A percentile compares a stretch with the other conserved stretches of the same genome.
These are phyloP conservation scores for Hippophae tibetana DNA, from an alignment of 306 rosid genomes.

Conservation along the genomic window DNA sequence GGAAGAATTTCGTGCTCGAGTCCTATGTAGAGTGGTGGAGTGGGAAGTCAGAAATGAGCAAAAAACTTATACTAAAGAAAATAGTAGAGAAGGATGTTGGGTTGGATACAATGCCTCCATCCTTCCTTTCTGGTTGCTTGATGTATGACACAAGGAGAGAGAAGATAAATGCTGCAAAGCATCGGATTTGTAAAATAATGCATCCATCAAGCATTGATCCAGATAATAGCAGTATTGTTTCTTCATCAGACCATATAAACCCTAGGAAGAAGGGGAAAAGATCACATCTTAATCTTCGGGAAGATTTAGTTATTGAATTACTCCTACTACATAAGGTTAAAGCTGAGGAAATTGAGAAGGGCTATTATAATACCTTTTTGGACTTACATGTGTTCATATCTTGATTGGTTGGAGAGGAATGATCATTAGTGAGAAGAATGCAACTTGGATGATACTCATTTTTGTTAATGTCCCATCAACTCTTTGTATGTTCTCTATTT, in stretches of 20 bases:
- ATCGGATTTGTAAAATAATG: slow-evolving; percentile 43
- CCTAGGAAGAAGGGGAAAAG: slow-evolving; percentile 39
- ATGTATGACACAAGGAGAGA: slow-evolving; percentile 45
- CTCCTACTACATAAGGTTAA: slow-evolving; percentile 66
- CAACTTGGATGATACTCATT: background rate
- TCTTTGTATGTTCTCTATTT: too few relatives aligned
- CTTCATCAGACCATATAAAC: slow-evolving; percentile 1
- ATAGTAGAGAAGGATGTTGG: slow-evolving; percentile 66
- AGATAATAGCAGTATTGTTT: background rate
- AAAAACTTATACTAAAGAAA: slow-evolving; percentile 46
- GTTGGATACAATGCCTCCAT: slow-evolving; percentile 57
- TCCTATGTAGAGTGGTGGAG: slow-evolving; percentile 64
- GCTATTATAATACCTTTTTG: slow-evolving; percentile 58
- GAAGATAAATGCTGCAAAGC: slow-evolving; percentile 56
- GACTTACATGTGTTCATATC: slow-evolving; percentile 54
- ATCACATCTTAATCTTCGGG: slow-evolving; percentile 32
- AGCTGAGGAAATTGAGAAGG: slow-evolving; percentile 77
- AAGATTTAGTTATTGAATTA: slow-evolving; percentile 73
- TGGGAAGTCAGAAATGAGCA: slow-evolving; percentile 68
- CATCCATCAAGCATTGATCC: slow-evolving; percentile 25
- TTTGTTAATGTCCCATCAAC: too few relatives aligned
- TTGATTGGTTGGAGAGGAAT: slow-evolving; percentile 1
- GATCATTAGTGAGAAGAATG: too few relatives aligned
- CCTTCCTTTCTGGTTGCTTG: slow-evolving; percentile 40
- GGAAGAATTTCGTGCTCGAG: slow-evolving; percentile 14